Conservation (phyloP, 148 eudicot genomes). For the Gaultheria prostrata region DNA sequence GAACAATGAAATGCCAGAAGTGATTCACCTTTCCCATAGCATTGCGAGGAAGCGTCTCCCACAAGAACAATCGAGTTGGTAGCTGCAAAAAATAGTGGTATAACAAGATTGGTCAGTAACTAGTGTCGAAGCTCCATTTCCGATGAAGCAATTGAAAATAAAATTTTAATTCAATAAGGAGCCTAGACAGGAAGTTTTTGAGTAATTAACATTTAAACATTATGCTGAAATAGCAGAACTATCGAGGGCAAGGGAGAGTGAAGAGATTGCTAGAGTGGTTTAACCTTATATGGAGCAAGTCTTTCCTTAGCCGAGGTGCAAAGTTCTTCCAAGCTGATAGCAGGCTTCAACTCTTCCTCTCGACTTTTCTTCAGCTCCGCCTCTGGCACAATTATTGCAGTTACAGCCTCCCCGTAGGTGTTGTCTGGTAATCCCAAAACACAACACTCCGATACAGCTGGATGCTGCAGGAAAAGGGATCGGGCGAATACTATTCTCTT, state of each 20-base stretch:
- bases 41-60: slow-evolving; percentile 94
- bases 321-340: slow-evolving; percentile 75
- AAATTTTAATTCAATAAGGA: background rate
- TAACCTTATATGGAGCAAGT: slow-evolving; percentile 98
- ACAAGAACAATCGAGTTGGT: slow-evolving; percentile 69
- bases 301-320: slow-evolving; percentile 79
- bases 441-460: slow-evolving; percentile 83
- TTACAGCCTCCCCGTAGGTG: slow-evolving; percentile 81
- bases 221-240: background rate
- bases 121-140: background rate
- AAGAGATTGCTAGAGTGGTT: background rate
- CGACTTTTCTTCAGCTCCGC: slow-evolving; percentile 54
- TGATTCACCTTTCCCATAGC: slow-evolving; percentile 96
- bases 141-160: background rate
- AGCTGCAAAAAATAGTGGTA: slow-evolving; percentile 41
- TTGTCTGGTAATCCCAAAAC: slow-evolving; percentile 89
- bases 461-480: slow-evolving; percentile 53
- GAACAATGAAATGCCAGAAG: background rate
- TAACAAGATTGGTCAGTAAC: background rate
- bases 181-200: background rate
- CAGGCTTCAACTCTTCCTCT: slow-evolving; percentile 61
- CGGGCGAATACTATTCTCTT: background rate
- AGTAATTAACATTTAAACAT: background rate
- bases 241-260: background rate
- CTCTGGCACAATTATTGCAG: slow-evolving; percentile 76